These are phyloP conservation scores for Parachlorella kessleri DNA, from an alignment of 139 green algal species.

Conservation along the genomic window DNA sequence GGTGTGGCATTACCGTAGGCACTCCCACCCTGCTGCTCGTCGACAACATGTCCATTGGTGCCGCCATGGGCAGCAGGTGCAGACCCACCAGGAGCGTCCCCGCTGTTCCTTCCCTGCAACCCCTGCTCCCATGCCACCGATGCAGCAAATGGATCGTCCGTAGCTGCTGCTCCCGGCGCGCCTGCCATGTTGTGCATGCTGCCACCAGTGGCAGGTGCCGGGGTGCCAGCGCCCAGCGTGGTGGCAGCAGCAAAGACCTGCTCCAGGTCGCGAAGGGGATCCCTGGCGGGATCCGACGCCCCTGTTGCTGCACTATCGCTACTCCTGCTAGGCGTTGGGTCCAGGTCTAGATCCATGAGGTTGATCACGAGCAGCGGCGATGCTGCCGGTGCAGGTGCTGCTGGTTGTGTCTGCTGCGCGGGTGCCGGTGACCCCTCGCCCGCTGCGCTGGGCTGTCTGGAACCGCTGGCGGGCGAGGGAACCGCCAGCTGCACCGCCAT, in stretches of 20 bases:
- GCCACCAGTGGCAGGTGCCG: too few relatives aligned
- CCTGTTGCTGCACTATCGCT: background rate
- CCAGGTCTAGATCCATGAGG: slow-evolving; percentile 29
- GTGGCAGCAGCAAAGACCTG: background rate
- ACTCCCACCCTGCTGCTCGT: background rate
- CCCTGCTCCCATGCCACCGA: background rate
- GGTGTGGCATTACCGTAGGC: background rate
- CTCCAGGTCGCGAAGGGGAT: slow-evolving; percentile 11
- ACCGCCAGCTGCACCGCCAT: too few relatives aligned
- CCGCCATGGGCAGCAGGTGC: too few relatives aligned
- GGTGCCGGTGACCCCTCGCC: too few relatives aligned
- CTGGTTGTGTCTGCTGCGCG: too few relatives aligned
- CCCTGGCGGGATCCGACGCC: background rate
- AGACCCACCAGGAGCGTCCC: too few relatives aligned
- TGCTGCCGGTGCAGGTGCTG: background rate
- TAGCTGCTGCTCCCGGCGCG: too few relatives aligned
- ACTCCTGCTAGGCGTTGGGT: background rate
- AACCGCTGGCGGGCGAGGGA: too few relatives aligned
- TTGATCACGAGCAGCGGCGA: slow-evolving; percentile 9
- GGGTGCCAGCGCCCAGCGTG: too few relatives aligned
- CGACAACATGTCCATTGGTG: background rate
- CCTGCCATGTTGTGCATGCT: background rate
- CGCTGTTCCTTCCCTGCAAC: too few relatives aligned
- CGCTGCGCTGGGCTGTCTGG: too few relatives aligned
- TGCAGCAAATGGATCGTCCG: background rate